Conservation (phyloP, 1,139 yeast genomes). For the Geotrichum reessii region DNA sequence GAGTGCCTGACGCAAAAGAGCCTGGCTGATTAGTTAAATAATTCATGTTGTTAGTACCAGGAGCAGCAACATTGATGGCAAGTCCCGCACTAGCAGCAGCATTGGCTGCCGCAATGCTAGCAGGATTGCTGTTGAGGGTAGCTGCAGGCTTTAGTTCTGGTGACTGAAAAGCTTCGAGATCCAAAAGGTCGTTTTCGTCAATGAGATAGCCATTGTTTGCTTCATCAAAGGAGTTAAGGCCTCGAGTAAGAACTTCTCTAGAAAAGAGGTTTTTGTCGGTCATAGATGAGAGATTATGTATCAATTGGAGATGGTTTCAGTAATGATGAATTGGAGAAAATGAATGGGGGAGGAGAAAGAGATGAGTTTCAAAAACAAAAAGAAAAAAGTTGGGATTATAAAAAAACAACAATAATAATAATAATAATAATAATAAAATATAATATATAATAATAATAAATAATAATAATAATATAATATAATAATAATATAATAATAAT, state of each 20-base stretch:
- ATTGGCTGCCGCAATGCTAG: background rate
- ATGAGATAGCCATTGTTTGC: slow-evolving; percentile 27
- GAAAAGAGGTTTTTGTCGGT: slow-evolving; percentile 21
- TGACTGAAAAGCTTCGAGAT: slow-evolving; percentile 26
- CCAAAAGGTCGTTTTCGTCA: slow-evolving; percentile 32
- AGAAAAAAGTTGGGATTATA: too few species aligned
- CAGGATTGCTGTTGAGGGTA: background rate
- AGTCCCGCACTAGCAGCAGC: background rate
- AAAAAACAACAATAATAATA: too few species aligned
- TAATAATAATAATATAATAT: too few species aligned
- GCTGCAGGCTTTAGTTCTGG: slow-evolving; percentile 20
- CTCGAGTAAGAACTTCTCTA: slow-evolving; percentile 28
- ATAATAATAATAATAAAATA: too few species aligned
- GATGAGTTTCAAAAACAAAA: too few species aligned
- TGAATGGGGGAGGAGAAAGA: too few species aligned
- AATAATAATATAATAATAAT: too few species aligned
- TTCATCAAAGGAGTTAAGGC: slow-evolving; percentile 30
- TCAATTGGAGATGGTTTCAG: background rate
- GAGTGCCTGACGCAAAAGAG: background rate
- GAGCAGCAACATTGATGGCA: background rate
- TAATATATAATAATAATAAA: too few species aligned
- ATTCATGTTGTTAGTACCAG: background rate
- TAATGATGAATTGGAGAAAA: too few species aligned
- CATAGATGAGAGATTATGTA: background rate
- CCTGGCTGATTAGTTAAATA: background rate